Base-by-base conservation (phyloP, 2,329 filamentous ascomycete species). In the Fusarium hainanense region DNA sequence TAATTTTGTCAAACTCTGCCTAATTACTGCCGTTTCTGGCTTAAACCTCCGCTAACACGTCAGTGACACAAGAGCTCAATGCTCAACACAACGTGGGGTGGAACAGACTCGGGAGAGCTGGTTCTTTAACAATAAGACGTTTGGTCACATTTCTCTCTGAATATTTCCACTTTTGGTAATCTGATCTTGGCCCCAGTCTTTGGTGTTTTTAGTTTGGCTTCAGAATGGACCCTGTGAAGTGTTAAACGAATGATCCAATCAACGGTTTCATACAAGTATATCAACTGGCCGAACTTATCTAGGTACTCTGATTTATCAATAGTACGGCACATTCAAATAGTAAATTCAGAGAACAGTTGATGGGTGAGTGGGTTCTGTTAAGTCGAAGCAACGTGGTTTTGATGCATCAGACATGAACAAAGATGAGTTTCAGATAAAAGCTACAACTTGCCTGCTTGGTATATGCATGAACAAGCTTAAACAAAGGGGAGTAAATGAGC, bases 111-210 rank as follows among this genome's bases (percentile, higher is more conserved):
- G 18, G 48, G 10, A 55, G 48, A 37, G 13, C 48, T 37, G 48
- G 7, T 42, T 56, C 11, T 49, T 21, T 41, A 5, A n/a, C 37
- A 13, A 9, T 9, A 5, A 54, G 58, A 57, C 56, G 63, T 28
- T 54, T 62, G 54, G 21, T 59, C 51, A 23, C 20, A 18, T 42
- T 48, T 48, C 54, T 70, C 68, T 70, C 67, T 16, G 51, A 34
- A 65, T 70, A 60, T 70, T 70, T 71, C 68, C 63, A 65, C 23
- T 61, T 68, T 16, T 18, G 59, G 68, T 63, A 70, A 48, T 13
- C 18, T 27, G 28, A 49, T 18, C n/a, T 37, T 41, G n/a, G 21
- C 52, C 37, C 57, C 42, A 27, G 51, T 23, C 48, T 56, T 34
- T 41, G 30, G 10, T 21, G 30, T 55, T 25, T 51, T 13, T 50